phyloP scores from a whole-genome alignment of 371 early-diverging fungal genomes.

The Mortierella sp. region DNA sequence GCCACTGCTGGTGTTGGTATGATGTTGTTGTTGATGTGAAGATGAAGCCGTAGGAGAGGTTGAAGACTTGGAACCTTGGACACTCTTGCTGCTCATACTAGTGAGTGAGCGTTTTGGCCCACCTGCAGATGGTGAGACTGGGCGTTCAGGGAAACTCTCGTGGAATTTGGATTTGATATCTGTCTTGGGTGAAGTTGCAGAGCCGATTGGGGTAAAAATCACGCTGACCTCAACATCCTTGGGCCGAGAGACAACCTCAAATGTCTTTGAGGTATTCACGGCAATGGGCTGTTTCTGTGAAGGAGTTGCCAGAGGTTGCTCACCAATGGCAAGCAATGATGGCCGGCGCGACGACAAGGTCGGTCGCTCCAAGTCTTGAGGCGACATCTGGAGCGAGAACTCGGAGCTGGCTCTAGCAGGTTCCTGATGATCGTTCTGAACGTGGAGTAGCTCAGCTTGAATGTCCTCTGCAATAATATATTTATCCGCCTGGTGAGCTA shows the following conservation, averaged over 20 bases:
- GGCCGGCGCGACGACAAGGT: background rate
- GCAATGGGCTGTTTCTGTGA: background rate
- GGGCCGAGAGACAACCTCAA: conserved; percentile 41
- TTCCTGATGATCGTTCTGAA: conserved; percentile 34
- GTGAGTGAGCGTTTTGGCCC: conserved; percentile 14
- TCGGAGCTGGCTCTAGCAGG: conserved; percentile 29
- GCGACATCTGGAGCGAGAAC: conserved; percentile 43
- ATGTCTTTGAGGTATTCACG: background rate
- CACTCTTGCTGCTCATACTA: conserved; percentile 8
- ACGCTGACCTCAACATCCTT: conserved; percentile 34
- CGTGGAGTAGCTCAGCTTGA: conserved; percentile 13
- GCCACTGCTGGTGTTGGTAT: background rate
- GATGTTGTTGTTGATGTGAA: conserved; percentile 7
- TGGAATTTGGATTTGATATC: conserved; percentile 41
- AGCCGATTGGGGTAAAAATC: conserved; percentile 17
- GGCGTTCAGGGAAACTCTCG: conserved; percentile 42
- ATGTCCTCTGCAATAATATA: conserved; percentile 24
- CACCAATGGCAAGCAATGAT: background rate
- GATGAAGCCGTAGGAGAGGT: conserved; percentile 11
- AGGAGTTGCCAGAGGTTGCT: conserved; percentile 15
- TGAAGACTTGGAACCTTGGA: background rate
- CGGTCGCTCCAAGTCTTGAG: conserved; percentile 37
- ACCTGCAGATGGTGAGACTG: conserved; percentile 37
- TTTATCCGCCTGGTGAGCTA: conserved; percentile 27
- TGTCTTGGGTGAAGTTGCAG: conserved; percentile 24